Conservation (phyloP, 345 rosid genomes). For the Tarenaya hassleriana region DNA sequence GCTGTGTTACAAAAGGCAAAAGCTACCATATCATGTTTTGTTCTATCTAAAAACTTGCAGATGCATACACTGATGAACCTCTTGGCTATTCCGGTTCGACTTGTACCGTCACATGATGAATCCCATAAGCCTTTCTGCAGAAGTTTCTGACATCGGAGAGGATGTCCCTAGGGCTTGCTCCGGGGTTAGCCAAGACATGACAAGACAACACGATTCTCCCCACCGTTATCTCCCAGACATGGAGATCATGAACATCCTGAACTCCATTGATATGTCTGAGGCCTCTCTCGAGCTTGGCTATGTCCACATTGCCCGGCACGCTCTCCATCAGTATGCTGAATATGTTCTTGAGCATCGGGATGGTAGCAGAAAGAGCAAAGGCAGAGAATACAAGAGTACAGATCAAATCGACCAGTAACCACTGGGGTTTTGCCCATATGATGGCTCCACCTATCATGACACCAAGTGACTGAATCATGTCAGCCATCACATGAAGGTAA, state of each 20-base stretch:
- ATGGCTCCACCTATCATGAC: slow-evolving; percentile 74
- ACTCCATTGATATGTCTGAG: slow-evolving; percentile 50
- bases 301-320: slow-evolving; percentile 46
- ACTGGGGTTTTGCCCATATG: slow-evolving; percentile 57
- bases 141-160: slow-evolving; percentile 42
- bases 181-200: slow-evolving; percentile 54
- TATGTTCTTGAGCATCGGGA: slow-evolving; percentile 55
- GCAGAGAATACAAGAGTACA: slow-evolving; percentile 61
- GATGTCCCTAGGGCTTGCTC: slow-evolving; percentile 39
- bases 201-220: slow-evolving; percentile 66
- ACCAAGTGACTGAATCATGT: slow-evolving; percentile 71
- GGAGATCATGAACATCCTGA: slow-evolving; percentile 54
- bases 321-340: slow-evolving; percentile 61
- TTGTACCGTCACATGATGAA: slow-evolving; percentile 67
- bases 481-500: slow-evolving; percentile 61
- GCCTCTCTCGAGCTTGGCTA: slow-evolving; percentile 39
- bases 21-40: background rate
- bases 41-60: background rate
- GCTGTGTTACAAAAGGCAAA: too few species aligned
- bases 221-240: slow-evolving; percentile 69
- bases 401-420: slow-evolving; percentile 61
- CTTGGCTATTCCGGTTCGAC: slow-evolving; percentile 41
- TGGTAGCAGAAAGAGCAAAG: slow-evolving; percentile 47
- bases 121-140: slow-evolving; percentile 45
- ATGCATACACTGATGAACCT: background rate